Base-by-base conservation (phyloP, 2,329 filamentous ascomycete genomes). In the Fusarium metavorans region DNA sequence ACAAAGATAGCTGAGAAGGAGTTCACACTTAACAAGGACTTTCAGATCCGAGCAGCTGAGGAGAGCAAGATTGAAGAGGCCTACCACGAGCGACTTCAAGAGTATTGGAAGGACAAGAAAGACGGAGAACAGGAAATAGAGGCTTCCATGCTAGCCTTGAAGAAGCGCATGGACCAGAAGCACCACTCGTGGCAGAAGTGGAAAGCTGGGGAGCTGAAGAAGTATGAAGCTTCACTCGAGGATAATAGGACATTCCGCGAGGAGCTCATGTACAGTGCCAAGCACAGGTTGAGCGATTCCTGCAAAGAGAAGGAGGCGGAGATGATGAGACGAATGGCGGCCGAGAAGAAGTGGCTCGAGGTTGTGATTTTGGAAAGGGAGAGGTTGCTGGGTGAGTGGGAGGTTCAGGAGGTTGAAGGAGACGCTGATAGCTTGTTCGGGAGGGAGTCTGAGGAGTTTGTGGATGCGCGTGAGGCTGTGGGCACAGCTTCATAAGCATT, bases 301-400 rank as follows among this genome's bases (percentile, higher is more conserved):
- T 77, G 63, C 37, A 80, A 78, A 2, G 79, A 80, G 20, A 80
- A 79, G 52, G 78, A 80, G 57, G 76, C 73, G 18, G 83, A 83
- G 18, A 77, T 83, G 27, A 68, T 71, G 43, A 80, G 74, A 60
- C 82, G 80, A 34, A 83, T 83, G 57, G 74, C 73, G 8, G 87
- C 85, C 0, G 87, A 90, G 81, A 78, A 82, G 66, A 82, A 79
- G 66, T 91, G 89, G 88, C 78, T 86, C 27, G 80, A 81, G 39
- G 82, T 83, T 48, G 84, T 89, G 5, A 71, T 85, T 6, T 77
- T 82, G 7, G 88, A 89, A 78, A 83, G 88, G 13, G 77, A 75
- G 34, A 81, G 78, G 41, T 76, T 89, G 72, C 78, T 90, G 56
- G 79, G 68, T 8, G 84, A 83, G 34, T 79, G 83, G 77, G 84